Percentiles rank a stretch among this genome's conserved stretches.
Evolutionary conservation across 805 yeast species (phyloP).

Genomic region (Schwanniomyces yamadae): DNA sequence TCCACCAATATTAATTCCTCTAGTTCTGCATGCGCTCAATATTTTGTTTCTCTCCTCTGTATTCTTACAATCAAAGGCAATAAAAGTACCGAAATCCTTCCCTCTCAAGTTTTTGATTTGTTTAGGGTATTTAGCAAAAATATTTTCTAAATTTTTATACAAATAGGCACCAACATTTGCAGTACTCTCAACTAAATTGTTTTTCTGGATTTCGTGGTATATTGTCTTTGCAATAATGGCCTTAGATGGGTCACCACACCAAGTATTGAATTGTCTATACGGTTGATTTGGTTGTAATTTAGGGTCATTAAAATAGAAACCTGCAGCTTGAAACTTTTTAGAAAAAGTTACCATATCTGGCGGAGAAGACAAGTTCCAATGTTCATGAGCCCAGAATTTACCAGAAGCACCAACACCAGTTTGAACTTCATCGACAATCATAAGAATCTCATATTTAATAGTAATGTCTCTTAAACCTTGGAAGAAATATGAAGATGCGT

Average conservation of each 20-base stretch:
- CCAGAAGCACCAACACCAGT: slow-evolving; percentile 92
- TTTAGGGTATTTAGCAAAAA: slow-evolving; percentile 42
- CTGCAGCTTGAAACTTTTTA: slow-evolving; percentile 87
- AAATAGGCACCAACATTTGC: slow-evolving; percentile 56
- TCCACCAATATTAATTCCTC: slow-evolving; percentile 68
- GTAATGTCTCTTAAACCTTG: slow-evolving; percentile 80
- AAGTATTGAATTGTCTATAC: slow-evolving; percentile 90
- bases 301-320: slow-evolving; percentile 76
- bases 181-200: slow-evolving; percentile 49
- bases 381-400: slow-evolving; percentile 84
- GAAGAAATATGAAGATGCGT: slow-evolving; percentile 74
- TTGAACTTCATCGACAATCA: slow-evolving; percentile 85
- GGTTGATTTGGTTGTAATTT: slow-evolving; percentile 71
- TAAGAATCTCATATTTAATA: slow-evolving; percentile 62
- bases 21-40: slow-evolving; percentile 43
- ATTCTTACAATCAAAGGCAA: slow-evolving; percentile 59
- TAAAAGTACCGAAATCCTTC: slow-evolving; percentile 60
- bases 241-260: slow-evolving; percentile 92
- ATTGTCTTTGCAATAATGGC: slow-evolving; percentile 64
- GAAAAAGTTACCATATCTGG: slow-evolving; percentile 87
- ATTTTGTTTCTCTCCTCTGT: slow-evolving; percentile 46
- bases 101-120: slow-evolving; percentile 56
- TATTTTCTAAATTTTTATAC: slow-evolving; percentile 38
- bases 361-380: slow-evolving; percentile 69
- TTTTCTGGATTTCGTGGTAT: slow-evolving; percentile 50